These are phyloP conservation scores for Clavulina sp. DNA, from an alignment of 768 basidiomycete genomes.

Conservation along the genomic window DNA sequence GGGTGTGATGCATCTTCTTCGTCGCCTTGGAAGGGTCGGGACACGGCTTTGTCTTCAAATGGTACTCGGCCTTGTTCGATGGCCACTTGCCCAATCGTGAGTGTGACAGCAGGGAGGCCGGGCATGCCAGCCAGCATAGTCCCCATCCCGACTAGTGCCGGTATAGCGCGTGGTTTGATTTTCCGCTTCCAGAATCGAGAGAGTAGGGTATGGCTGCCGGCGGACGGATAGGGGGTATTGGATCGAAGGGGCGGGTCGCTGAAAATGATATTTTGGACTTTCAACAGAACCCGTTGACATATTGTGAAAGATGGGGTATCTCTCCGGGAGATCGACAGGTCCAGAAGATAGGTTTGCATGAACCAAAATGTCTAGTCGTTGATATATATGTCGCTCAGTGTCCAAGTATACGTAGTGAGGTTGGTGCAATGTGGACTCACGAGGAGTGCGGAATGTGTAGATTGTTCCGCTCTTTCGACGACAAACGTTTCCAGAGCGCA, in stretches of 20 bases:
- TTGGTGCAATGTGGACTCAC: constrained; percentile 33
- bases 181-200: constrained; percentile 35
- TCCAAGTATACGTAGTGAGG: constrained; percentile 11
- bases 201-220: constrained; percentile 24
- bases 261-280: constrained; percentile 94
- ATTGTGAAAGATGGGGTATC: constrained; percentile 69
- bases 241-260: constrained; percentile 57
- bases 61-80: constrained; percentile 76
- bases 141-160: constrained; percentile 73
- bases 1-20: background rate
- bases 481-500: constrained; percentile 90
- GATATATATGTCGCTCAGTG: too few species aligned
- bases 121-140: constrained; percentile 59
- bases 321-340: constrained; percentile 42
- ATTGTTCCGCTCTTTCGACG: constrained; percentile 69
- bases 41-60: constrained; percentile 29
- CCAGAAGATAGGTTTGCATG: constrained; percentile 88
- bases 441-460: constrained; percentile 88
- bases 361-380: constrained; percentile 78
- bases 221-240: constrained; percentile 50
- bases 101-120: constrained; percentile 55
- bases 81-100: constrained; percentile 65
- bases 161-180: constrained; percentile 56
- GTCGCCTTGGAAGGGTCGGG: background rate
- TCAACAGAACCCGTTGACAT: constrained; percentile 79